Base-by-base conservation (phyloP, 2,329 filamentous ascomycete species). In the Trichoderma pleuroti region DNA sequence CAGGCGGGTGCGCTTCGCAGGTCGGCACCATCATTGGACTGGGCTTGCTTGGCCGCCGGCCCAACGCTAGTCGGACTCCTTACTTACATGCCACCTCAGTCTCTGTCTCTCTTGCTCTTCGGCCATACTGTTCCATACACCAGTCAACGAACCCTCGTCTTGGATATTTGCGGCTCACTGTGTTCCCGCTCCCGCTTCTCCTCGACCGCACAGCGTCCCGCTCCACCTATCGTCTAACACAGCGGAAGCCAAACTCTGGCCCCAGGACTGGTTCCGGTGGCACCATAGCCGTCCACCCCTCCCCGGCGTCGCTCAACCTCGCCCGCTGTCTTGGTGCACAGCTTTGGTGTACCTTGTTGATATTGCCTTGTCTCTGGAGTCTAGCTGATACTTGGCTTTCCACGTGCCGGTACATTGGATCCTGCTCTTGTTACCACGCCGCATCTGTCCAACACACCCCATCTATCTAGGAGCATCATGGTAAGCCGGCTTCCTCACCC, bases 381-480 rank as follows among this genome's bases (percentile, higher is more conserved):
- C 75, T 79, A 78, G 74, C 73, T 75, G 77, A 77, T 80, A 80
- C 76, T 75, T 77, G 74, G 73, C 72, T 76, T 74, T 76, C 77
- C 79, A 79, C 76, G 77, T 77, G 77, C 76, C 75, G 78, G 80
- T 81, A 81, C 80, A 74, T 80, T 74, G 74, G 77, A 75, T 71
- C 49, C 34, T 70, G 30, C 75, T 77, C 75, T 76, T 76, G 76
- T 75, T 75, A 76, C 76, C 75, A 75, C 74, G 74, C 76, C 72
- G 74, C 73, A 77, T 68, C 73, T 79, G 78, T 80, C 77, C 76
- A 77, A 78, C 80, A 78, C 78, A 80, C 77, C 77, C 79, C 80
- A 76, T 80, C 76, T 79, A 75, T 77, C 78, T 79, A 78, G 79
- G 79, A 77, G 80, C 79, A 83, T 79, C 78, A 86, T 86, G 84